A percentile compares a stretch with the other conserved stretches of the same genome.
Conservation (phyloP, 1,284 basidiomycete genomes). For the Hemileia vastatrix region DNA sequence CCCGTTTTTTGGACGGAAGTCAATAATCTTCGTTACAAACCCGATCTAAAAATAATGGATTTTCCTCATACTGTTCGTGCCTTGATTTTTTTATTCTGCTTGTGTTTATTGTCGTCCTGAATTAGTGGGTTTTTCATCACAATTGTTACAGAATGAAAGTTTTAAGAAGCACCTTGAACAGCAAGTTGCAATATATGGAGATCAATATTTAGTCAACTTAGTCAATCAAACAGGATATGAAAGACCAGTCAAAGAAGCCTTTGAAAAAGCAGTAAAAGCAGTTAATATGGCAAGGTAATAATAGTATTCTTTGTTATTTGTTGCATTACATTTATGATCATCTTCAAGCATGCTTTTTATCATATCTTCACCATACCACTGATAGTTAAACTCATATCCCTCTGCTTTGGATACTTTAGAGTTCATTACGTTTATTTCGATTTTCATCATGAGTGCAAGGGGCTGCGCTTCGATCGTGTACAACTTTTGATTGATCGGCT, state of each 20-base stretch:
- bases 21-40: conserved; percentile 92
- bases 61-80: conserved; percentile 62
- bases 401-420: conserved; percentile 47
- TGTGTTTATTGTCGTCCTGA: neutral
- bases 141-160: conserved; percentile 54
- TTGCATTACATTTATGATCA: neutral
- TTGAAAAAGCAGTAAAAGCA: conserved; percentile 61
- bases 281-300: conserved; percentile 41
- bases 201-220: conserved; percentile 75
- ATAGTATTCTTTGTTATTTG: conserved; percentile 30
- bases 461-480: conserved; percentile 91
- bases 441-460: conserved; percentile 91
- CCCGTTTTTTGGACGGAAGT: conserved; percentile 96
- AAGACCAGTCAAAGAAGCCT: conserved; percentile 89
- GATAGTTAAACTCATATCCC: neutral
- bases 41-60: conserved; percentile 94
- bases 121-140: neutral
- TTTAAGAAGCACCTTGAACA: conserved; percentile 66
- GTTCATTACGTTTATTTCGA: conserved; percentile 94
- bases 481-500: conserved; percentile 69
- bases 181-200: conserved; percentile 67
- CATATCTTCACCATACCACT: neutral
- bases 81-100: conserved; percentile 10
- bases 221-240: conserved; percentile 95
- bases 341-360: neutral